These are phyloP conservation scores for Kingdonia uniflora DNA, from an alignment of 164 flowering plant species.

Conservation along the genomic window DNA sequence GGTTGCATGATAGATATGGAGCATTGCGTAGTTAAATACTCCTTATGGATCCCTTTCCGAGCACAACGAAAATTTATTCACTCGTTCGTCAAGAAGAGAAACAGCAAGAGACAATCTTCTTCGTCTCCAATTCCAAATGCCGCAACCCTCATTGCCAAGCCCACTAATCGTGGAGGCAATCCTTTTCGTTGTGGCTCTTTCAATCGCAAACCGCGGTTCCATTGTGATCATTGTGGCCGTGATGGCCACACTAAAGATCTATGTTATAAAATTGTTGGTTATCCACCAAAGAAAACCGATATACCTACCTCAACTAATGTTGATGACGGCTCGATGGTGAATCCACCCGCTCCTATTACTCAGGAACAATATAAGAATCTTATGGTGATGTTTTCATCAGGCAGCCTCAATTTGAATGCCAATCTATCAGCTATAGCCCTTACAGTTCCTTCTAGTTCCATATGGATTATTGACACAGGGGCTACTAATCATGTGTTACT, in stretches of 20 bases:
- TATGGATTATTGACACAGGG: conserved; percentile 3
- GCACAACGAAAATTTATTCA: not conserved
- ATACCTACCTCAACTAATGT: not conserved
- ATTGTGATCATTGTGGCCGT: not conserved
- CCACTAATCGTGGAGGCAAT: not conserved
- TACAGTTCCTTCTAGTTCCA: not conserved
- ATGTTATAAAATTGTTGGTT: not conserved
- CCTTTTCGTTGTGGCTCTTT: not conserved
- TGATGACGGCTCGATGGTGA: not conserved
- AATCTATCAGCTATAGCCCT: not conserved
- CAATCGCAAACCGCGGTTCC: not conserved
- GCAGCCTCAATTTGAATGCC: not conserved
- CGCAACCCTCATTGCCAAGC: not conserved
- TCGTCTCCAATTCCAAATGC: not conserved
- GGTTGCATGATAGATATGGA: conserved; percentile 4
- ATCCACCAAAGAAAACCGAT: not conserved
- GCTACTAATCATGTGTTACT: not conserved
- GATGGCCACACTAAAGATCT: not conserved
- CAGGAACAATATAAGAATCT: not conserved
- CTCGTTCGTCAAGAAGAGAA: not conserved
- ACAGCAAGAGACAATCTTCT: not conserved
- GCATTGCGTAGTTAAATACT: not conserved
- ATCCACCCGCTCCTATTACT: too few species aligned
- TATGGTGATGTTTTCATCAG: not conserved
- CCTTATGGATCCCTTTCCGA: not conserved